These are phyloP conservation scores for Mortierella hygrophila DNA, from an alignment of 192 early-diverging fungal species.

Conservation along the genomic window DNA sequence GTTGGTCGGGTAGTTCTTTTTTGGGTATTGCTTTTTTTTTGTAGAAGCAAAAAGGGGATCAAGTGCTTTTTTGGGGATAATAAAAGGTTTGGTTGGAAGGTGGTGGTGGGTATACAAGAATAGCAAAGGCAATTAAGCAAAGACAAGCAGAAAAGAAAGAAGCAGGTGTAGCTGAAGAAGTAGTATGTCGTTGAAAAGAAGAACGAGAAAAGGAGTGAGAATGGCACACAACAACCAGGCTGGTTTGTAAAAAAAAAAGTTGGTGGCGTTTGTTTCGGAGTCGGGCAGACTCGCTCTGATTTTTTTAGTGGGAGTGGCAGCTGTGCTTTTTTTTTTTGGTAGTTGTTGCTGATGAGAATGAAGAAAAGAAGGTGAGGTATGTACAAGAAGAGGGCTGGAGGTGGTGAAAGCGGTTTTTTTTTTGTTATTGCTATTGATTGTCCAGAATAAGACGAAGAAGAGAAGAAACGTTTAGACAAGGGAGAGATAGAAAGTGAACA, in stretches of 20 bases:
- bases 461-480: neutral
- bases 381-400: neutral
- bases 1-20: neutral
- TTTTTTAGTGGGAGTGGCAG: neutral
- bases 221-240: neutral
- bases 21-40: neutral
- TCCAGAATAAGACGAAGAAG: neutral
- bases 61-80: too few species aligned
- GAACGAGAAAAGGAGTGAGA: neutral
- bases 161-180: neutral
- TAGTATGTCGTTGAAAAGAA: neutral
- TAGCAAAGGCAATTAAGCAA: neutral
- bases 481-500: neutral
- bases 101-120: conserved; percentile 7
- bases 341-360: neutral
- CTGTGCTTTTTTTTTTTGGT: neutral
- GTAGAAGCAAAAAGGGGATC: neutral
- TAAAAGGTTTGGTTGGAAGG: neutral
- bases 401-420: neutral
- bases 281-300: neutral
- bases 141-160: neutral
- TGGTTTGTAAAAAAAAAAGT: neutral
- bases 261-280: conserved; percentile 4
- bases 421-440: neutral
- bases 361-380: neutral